Evolutionary conservation across 2,329 filamentous ascomycete species (phyloP).

Genomic region (Meredithiella fracta): DNA sequence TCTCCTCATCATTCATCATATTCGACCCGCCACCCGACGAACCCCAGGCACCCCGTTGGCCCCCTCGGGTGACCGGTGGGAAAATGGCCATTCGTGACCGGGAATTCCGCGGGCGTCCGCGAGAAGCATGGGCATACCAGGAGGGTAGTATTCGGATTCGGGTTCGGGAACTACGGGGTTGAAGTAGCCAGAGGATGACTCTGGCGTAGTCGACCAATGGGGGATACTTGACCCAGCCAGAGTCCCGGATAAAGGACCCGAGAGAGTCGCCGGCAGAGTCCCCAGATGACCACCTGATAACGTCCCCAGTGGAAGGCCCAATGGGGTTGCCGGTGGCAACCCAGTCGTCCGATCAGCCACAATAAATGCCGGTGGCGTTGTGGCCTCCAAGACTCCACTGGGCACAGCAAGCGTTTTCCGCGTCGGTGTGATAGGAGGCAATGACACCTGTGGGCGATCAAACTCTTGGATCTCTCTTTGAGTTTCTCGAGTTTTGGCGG

Average conservation of each 20-base stretch:
- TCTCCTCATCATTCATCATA: not conserved
- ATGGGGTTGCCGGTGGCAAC: too few relatives aligned
- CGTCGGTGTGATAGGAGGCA: too few relatives aligned
- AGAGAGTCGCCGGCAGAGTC: too few relatives aligned
- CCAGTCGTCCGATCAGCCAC: too few relatives aligned
- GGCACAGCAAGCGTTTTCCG: too few relatives aligned
- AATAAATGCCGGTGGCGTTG: too few relatives aligned
- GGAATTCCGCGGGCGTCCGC: slow-evolving; percentile 16
- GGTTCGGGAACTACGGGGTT: slow-evolving; percentile 5
- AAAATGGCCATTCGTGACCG: slow-evolving; percentile 8
- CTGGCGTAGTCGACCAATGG: too few relatives aligned
- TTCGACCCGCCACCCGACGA: not conserved
- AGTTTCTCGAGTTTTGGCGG: not conserved
- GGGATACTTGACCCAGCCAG: too few relatives aligned
- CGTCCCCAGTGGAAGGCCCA: too few relatives aligned
- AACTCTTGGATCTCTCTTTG: not conserved
- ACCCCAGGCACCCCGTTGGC: not conserved
- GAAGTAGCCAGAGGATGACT: not conserved
- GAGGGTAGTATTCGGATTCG: slow-evolving; percentile 14
- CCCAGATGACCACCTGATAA: too few relatives aligned
- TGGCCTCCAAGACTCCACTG: too few relatives aligned
- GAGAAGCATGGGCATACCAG: slow-evolving; percentile 14
- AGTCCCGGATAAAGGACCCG: too few relatives aligned
- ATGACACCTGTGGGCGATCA: not conserved
- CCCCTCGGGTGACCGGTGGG: not conserved